Conservation (phyloP, 2,329 filamentous ascomycete genomes). For the Cladosporium cucumerinum region DNA sequence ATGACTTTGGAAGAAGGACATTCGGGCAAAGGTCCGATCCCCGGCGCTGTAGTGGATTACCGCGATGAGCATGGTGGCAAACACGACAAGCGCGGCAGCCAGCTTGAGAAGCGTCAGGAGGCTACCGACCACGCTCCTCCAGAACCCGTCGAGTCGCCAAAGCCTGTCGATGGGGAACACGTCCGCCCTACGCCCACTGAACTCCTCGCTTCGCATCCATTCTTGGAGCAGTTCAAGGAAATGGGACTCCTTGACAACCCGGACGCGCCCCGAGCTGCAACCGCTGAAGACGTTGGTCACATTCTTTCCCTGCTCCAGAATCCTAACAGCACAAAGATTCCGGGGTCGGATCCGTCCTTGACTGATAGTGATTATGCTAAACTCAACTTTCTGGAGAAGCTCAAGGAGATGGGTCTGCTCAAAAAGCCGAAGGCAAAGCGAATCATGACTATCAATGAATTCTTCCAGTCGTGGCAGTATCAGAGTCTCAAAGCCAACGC, state of each 20-base stretch:
- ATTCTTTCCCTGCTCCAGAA: not conserved
- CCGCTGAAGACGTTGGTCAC: not conserved
- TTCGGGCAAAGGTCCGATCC: not conserved
- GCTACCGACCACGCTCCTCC: not conserved
- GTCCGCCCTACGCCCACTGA: not conserved
- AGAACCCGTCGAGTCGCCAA: not conserved
- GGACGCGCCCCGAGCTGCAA: not conserved
- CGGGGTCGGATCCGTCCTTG: not conserved
- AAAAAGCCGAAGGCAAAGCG: not conserved
- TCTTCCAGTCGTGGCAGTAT: not conserved
- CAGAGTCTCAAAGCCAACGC: not conserved
- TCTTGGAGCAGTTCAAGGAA: not conserved
- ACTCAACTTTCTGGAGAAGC: not conserved
- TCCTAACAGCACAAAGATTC: not conserved
- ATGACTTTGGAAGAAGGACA: not conserved
- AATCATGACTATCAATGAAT: not conserved
- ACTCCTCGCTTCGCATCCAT: not conserved
- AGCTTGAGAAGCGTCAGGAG: not conserved
- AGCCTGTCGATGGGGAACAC: not conserved
- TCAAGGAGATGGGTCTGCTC: not conserved
- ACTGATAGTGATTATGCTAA: not conserved
- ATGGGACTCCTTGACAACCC: not conserved
- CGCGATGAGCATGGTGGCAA: not conserved
- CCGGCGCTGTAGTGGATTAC: not conserved
- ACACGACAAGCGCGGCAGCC: not conserved